phyloP scores from a whole-genome alignment of 106 monocot genomes.

The Ottelia alismoides region DNA sequence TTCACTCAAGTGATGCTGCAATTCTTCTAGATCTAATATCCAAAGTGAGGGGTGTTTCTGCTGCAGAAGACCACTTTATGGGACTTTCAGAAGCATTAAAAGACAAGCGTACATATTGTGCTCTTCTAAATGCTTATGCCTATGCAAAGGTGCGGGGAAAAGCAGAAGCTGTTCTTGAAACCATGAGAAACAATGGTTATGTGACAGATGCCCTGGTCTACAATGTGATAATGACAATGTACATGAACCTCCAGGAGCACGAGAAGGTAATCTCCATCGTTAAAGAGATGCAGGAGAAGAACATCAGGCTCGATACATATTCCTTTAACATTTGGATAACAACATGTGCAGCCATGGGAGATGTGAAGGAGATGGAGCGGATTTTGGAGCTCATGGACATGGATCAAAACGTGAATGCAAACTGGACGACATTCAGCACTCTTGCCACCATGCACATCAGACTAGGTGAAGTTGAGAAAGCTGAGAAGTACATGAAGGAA shows the following conservation, averaged over 20 bases:
- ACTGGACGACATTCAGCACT: constrained; percentile 87
- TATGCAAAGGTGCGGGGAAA: constrained; percentile 56
- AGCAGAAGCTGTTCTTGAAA: constrained; percentile 48
- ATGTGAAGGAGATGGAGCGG: constrained; percentile 60
- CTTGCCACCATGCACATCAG: constrained; percentile 75
- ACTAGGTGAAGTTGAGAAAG: constrained; percentile 49
- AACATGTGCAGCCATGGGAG: constrained; percentile 47
- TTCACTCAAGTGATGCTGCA: constrained; percentile 73
- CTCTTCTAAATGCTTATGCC: constrained; percentile 80
- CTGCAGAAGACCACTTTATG: constrained; percentile 66
- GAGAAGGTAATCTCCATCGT: constrained; percentile 39
- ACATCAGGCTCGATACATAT: constrained; percentile 47
- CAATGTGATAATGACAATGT: constrained; percentile 98
- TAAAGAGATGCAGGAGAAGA: constrained; percentile 62
- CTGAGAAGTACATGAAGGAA: constrained; percentile 58
- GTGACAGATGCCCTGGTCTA: constrained; percentile 47
- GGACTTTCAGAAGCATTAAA: constrained; percentile 41
- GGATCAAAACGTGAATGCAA: constrained; percentile 39
- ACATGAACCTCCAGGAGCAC: constrained; percentile 64
- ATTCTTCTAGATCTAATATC: constrained; percentile 80
- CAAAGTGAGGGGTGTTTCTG: constrained; percentile 48
- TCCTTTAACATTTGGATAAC: constrained; percentile 92
- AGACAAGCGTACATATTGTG: constrained; percentile 76
- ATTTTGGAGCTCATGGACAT: constrained; percentile 47
- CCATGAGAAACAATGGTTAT: constrained; percentile 52